Conservation (phyloP, 768 basidiomycete species). For the Suillus luteus region DNA sequence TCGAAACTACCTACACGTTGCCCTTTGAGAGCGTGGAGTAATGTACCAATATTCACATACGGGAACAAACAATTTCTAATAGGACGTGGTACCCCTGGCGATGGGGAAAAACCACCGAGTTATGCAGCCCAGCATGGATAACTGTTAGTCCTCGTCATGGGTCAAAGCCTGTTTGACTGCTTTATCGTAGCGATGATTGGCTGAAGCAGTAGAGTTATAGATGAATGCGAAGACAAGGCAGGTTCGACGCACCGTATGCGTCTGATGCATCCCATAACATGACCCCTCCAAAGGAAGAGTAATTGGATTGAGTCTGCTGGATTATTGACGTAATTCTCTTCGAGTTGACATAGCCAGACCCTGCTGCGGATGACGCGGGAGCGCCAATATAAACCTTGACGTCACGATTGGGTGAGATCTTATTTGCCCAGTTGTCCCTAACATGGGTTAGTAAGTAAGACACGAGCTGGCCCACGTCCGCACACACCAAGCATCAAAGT, state of each 20-base stretch:
- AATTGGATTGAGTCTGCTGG: constrained; percentile 37
- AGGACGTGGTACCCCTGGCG: background rate
- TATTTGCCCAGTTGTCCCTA: constrained; percentile 50
- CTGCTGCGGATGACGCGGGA: constrained; percentile 44
- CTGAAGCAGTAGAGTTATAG: constrained; percentile 27
- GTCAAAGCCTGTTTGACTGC: constrained; percentile 58
- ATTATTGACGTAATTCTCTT: constrained; percentile 36
- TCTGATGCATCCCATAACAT: constrained; percentile 52
- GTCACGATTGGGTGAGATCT: constrained; percentile 22
- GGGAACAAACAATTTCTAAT: background rate
- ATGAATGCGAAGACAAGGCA: background rate
- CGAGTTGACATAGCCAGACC: constrained; percentile 40
- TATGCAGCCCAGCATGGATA: background rate
- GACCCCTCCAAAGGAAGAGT: constrained; percentile 47
- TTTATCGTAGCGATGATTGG: constrained; percentile 60
- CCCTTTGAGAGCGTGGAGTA: background rate
- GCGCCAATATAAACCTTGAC: constrained; percentile 48
- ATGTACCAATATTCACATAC: background rate
- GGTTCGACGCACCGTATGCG: constrained; percentile 31
- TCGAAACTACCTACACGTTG: background rate
- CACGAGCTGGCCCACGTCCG: background rate
- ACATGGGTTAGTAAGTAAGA: constrained; percentile 14
- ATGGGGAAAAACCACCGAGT: background rate
- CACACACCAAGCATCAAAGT: constrained; percentile 36
- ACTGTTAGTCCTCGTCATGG: background rate